Evolutionary conservation across 345 rosid genomes (phyloP).

Genomic region (Salix brachista): DNA sequence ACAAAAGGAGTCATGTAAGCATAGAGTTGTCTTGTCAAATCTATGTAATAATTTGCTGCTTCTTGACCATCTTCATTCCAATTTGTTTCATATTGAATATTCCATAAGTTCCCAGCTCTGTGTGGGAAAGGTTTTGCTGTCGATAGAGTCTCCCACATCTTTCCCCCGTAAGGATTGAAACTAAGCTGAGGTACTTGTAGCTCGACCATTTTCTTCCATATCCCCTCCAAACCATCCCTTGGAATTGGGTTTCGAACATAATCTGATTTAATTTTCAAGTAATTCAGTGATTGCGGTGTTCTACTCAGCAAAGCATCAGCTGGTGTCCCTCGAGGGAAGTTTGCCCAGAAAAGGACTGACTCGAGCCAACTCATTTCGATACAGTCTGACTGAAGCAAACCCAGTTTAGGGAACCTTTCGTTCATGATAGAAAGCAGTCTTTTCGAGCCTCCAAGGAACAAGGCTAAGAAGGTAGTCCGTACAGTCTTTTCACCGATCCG

Average conservation of each 20-base stretch:
- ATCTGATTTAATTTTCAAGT: conserved; percentile 28
- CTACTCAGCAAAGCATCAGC: conserved; percentile 11
- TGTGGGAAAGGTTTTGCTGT: conserved; percentile 10
- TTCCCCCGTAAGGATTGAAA: conserved; percentile 22
- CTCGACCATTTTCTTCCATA: conserved; percentile 25
- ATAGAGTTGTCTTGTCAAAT: conserved; percentile 11
- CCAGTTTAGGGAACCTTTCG: neutral
- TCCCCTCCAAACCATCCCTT: conserved; percentile 8
- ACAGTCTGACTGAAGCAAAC: conserved; percentile 6
- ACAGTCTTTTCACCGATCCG: neutral
- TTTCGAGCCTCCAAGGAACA: conserved; percentile 3
- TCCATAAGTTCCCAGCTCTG: conserved; percentile 15
- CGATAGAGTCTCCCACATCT: conserved; percentile 5
- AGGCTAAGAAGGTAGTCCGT: neutral
- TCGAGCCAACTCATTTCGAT: conserved; percentile 9
- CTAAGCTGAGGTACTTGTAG: neutral
- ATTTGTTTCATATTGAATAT: conserved; percentile 6
- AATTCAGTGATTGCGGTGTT: neutral
- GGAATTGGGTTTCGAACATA: conserved; percentile 22
- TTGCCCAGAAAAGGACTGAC: conserved; percentile 19
- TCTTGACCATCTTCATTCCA: conserved; percentile 2
- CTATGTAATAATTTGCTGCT: conserved; percentile 2
- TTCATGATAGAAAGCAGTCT: conserved; percentile 3
- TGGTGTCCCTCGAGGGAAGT: conserved; percentile 8
- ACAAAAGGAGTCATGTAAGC: conserved; percentile 11